Evolutionary conservation across 306 rosid genomes (phyloP).

Genomic region (Hippophae rhamnoides): DNA sequence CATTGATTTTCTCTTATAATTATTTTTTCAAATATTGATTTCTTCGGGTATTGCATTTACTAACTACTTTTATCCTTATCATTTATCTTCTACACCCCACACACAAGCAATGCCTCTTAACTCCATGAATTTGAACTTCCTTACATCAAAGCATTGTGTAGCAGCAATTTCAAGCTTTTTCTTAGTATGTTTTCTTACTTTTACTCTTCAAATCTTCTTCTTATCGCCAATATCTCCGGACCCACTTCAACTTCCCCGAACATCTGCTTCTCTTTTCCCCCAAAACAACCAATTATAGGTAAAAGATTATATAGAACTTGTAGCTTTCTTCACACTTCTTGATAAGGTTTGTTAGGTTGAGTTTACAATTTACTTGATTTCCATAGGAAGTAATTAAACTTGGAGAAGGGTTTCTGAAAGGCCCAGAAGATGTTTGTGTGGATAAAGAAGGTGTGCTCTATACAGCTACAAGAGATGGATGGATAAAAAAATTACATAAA

Average conservation of each 20-base stretch:
- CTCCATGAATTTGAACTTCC: constrained; percentile 8
- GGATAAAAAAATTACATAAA: constrained; percentile 42
- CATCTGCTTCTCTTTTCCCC: constrained; percentile 19
- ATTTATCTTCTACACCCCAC: neutral
- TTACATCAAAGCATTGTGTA: constrained; percentile 14
- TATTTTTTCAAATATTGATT: too few species aligned
- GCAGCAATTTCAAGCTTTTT: constrained; percentile 26
- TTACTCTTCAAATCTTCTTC: constrained; percentile 34
- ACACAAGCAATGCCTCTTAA: neutral
- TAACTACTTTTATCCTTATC: neutral
- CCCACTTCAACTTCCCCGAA: constrained; percentile 24
- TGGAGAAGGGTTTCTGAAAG: constrained; percentile 47
- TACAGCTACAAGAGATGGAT: constrained; percentile 52
- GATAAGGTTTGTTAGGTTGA: neutral
- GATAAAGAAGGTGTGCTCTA: constrained; percentile 46
- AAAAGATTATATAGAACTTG: neutral
- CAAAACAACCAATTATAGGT: constrained; percentile 39
- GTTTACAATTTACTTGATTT: neutral
- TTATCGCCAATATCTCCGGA: constrained; percentile 55
- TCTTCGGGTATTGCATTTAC: neutral
- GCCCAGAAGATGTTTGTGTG: constrained; percentile 59
- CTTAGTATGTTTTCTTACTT: constrained; percentile 27
- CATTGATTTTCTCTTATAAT: too few species aligned
- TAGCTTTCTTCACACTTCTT: neutral
- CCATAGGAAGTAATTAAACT: constrained; percentile 36